Percentiles rank a stretch among this genome's conserved stretches.
These are phyloP conservation scores for Dillenia suffruticosa DNA, from an alignment of 164 flowering plant genomes.

Conservation along the genomic window DNA sequence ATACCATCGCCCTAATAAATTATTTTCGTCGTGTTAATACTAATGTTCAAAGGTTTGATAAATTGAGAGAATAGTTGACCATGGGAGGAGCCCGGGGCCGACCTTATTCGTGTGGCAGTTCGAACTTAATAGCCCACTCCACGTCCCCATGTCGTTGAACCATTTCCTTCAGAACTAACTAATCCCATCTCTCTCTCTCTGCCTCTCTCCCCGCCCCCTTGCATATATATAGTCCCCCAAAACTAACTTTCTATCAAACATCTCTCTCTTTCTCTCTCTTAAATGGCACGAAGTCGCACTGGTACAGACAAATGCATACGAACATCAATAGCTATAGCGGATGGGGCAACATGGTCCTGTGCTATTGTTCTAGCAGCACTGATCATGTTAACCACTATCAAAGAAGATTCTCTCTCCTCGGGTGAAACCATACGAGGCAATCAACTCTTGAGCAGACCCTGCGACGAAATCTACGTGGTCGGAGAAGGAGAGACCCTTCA, in stretches of 20 bases:
- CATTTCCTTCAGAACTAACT: conserved; percentile 1
- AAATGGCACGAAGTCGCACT: background rate
- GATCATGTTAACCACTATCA: conserved; percentile 17
- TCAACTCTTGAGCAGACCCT: conserved; percentile 19
- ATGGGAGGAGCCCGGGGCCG: no score
- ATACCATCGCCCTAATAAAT: no score
- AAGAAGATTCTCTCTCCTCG: background rate
- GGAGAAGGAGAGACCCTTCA: conserved; percentile 54
- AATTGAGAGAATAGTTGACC: no score
- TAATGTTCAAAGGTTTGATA: no score
- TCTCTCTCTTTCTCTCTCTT: background rate
- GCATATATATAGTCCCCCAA: background rate
- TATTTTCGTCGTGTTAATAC: no score
- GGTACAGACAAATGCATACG: background rate
- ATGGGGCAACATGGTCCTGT: conserved; percentile 30
- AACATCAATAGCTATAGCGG: conserved; percentile 5
- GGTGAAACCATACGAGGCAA: conserved; percentile 8
- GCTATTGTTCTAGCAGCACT: conserved; percentile 17
- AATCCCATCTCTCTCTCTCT: conserved; percentile 5
- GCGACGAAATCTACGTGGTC: conserved; percentile 48
- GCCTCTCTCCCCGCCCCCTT: conserved; percentile 5
- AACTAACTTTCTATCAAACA: background rate
- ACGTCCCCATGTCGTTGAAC: conserved; percentile 6
- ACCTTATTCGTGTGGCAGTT: no score
- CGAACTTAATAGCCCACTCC: background rate